A percentile compares a stretch with the other conserved stretches of the same genome.
Evolutionary conservation across 768 basidiomycete species (phyloP).

Genomic region (Baorangia bicolor): DNA sequence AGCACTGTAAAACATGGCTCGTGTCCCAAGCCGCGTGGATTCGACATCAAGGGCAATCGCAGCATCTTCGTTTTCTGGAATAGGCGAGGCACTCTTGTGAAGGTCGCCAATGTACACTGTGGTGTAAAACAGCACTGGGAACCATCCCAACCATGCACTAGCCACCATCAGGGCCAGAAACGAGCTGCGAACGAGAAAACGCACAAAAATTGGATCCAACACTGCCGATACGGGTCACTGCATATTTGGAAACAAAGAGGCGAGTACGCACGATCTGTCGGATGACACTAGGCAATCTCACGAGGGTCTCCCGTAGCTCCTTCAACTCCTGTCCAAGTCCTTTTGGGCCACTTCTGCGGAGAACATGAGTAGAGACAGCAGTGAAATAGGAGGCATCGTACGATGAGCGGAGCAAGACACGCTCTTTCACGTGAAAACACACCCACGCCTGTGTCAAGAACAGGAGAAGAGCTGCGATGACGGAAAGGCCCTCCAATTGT

Average conservation of each 20-base stretch:
- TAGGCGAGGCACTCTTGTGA: conserved; percentile 53
- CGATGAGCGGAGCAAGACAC: conserved; percentile 56
- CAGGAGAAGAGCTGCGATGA: conserved; percentile 69
- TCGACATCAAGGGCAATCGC: conserved; percentile 52
- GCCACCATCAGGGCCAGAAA: conserved; percentile 1
- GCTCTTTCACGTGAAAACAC: conserved; percentile 64
- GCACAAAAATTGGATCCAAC: conserved; percentile 78
- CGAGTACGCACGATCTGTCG: conserved; percentile 67
- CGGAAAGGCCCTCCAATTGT: conserved; percentile 79
- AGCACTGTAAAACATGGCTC: conserved; percentile 79
- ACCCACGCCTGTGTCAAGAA: conserved; percentile 64
- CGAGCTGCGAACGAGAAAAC: conserved; percentile 22
- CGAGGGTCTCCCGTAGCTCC: conserved; percentile 70
- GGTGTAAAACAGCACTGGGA: conserved; percentile 87
- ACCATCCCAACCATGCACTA: conserved; percentile 89
- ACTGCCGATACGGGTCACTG: conserved; percentile 42
- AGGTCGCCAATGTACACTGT: conserved; percentile 88
- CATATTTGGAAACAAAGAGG: conserved; percentile 1
- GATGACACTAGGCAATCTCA: conserved; percentile 70
- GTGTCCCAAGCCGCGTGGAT: conserved; percentile 79
- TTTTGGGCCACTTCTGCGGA: conserved; percentile 21
- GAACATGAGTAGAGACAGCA: background rate
- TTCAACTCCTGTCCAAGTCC: conserved; percentile 46
- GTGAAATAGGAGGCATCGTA: background rate
- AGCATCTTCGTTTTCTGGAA: conserved; percentile 29